Conservation (phyloP, 352 stramenopile species). For the Ophiocytium majus region DNA sequence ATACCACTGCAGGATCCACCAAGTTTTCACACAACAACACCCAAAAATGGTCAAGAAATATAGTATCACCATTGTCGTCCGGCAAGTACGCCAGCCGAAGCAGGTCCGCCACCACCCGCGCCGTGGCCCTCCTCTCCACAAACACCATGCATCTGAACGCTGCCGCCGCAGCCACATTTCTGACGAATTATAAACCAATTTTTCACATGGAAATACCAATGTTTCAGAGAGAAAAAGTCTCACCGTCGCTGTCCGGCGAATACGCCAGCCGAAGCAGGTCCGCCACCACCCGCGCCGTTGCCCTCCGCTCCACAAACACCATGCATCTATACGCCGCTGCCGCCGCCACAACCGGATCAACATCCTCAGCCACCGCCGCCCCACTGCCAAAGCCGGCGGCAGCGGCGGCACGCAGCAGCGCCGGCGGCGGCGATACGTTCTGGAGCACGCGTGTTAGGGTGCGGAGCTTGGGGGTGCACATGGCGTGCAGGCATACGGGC, state of each 20-base stretch:
- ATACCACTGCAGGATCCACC: background rate
- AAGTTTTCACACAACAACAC: no score
- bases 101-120: background rate
- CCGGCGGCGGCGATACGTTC: background rate
- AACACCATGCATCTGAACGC: conserved; percentile 27
- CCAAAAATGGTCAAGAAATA: no score
- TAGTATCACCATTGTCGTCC: background rate
- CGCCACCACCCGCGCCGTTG: conserved; percentile 69
- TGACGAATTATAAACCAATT: no score
- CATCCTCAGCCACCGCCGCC: conserved; percentile 2
- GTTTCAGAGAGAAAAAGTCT: no score
- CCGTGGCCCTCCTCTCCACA: conserved; percentile 4
- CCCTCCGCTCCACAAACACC: conserved; percentile 75
- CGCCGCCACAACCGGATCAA: background rate
- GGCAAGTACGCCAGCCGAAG: background rate
- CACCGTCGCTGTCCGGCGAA: no score
- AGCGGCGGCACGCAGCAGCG: background rate
- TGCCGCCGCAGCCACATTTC: background rate
- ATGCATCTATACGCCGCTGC: conserved; percentile 64
- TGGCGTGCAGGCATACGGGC: background rate
- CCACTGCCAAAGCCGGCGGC: background rate
- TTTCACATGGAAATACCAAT: no score
- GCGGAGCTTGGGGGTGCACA: conserved; percentile 5
- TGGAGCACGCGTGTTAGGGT: background rate
- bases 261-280: background rate